These are phyloP conservation scores for Blastobotrys capitulatus DNA, from an alignment of 1,139 yeast genomes.

Conservation along the genomic window DNA sequence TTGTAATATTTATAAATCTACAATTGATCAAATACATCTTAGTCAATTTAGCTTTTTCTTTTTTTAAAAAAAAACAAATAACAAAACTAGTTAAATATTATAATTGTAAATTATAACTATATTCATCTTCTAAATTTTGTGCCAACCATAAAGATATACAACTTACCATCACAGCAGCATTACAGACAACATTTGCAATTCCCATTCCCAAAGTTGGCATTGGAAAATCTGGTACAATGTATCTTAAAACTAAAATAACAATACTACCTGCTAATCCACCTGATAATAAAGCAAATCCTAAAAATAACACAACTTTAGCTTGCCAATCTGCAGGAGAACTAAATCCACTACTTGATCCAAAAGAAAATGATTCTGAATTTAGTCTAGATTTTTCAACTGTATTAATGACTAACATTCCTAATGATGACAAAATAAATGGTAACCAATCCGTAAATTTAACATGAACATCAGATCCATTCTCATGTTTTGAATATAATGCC, in stretches of 20 bases:
- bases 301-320: constrained; percentile 80
- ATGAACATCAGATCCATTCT: constrained; percentile 81
- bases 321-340: constrained; percentile 74
- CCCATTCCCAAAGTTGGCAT: constrained; percentile 97
- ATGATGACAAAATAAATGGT: constrained; percentile 79
- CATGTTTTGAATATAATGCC: constrained; percentile 76
- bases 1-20: too few relatives aligned
- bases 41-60: too few relatives aligned
- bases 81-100: too few relatives aligned
- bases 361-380: constrained; percentile 49
- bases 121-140: constrained; percentile 92
- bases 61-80: too few relatives aligned
- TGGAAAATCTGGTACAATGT: constrained; percentile 66
- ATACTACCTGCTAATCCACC: constrained; percentile 93
- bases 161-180: constrained; percentile 76
- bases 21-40: too few relatives aligned
- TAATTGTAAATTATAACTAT: constrained; percentile 82
- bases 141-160: constrained; percentile 88
- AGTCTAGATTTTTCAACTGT: constrained; percentile 83
- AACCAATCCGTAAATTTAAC: constrained; percentile 95
- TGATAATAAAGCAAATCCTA: constrained; percentile 88
- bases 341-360: constrained; percentile 38
- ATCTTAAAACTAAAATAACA: constrained; percentile 80
- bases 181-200: constrained; percentile 76
- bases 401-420: constrained; percentile 90